Base-by-base conservation (phyloP, 1,284 basidiomycete genomes). In the Apiotrichum sp. region DNA sequence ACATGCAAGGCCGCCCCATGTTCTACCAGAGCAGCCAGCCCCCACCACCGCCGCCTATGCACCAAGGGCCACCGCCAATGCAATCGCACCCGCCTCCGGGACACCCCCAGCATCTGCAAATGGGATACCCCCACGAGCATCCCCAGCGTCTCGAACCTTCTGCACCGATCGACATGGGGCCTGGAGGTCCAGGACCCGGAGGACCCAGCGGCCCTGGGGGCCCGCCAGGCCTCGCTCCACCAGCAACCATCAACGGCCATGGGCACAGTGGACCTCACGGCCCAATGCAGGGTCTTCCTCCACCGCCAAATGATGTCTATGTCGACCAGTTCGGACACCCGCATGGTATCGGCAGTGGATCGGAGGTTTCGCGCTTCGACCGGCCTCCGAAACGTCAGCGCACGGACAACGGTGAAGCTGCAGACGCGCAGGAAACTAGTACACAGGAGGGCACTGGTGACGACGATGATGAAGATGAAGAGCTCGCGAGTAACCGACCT, bases 281-380 rank as follows among this genome's bases (percentile, higher is more conserved):
- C 8, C 49, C 34, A 3, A 56, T 61, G 56, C 56, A 56, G n/a
- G 56, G 58, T 6, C 57, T 71, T 10, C 68, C 71, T 7, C 65
- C 65, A 1, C 64, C 59, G 31, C 56, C 60, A 8, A 59, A 63
- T 36, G 67, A 70, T 22, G 60, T 72, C 35, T 74, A 74, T 56
- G 61, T 73, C 36, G 72, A 74, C 57, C 64, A 68, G 53, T 74
- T 68, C 50, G 72, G 72, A 10, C 70, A 72, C 44, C 66, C 72
- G 3, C 65, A 68, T 52, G 56, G 61, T 1, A 62, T 64, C 35
- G 46, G 35, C 34, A 29, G 29, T 29, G 29, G 29, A 8, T 38
- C 9, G 4, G 36, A 38, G 36, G 36, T 8, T 13, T 38, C 9
- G 36, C 13, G 34, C 42, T 3, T 8, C 52, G 8, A 43, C 0